phyloP scores from a whole-genome alignment of 2,329 filamentous ascomycete species.

The Sporothrix protearum region DNA sequence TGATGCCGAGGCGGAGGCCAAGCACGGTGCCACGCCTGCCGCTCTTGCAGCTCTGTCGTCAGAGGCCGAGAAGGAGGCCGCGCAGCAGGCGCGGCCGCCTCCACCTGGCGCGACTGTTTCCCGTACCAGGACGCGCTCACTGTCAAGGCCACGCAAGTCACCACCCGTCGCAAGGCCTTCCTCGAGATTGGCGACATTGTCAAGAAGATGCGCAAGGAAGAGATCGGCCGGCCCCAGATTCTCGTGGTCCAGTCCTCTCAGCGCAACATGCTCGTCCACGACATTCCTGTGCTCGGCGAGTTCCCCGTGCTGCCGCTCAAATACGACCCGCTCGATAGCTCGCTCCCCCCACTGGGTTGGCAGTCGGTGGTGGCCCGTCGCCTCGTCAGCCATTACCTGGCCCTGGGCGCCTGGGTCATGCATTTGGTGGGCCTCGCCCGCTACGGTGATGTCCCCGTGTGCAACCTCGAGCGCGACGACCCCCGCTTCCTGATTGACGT shows the following conservation, averaged over 20 bases:
- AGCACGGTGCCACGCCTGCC: neutral
- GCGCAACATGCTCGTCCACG: slow-evolving; percentile 73
- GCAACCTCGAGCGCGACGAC: slow-evolving; percentile 92
- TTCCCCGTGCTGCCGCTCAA: slow-evolving; percentile 78
- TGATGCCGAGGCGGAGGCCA: slow-evolving; percentile 51
- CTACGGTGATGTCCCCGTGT: slow-evolving; percentile 91
- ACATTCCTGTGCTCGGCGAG: slow-evolving; percentile 77
- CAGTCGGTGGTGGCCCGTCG: slow-evolving; percentile 83
- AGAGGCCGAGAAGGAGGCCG: slow-evolving; percentile 23
- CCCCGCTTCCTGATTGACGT: slow-evolving; percentile 94
- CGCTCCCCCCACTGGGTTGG: slow-evolving; percentile 89
- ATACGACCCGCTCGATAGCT: slow-evolving; percentile 78
- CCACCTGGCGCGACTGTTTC: slow-evolving; percentile 76
- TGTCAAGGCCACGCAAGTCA: slow-evolving; percentile 84
- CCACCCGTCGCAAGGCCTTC: slow-evolving; percentile 81
- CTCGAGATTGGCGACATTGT: slow-evolving; percentile 83
- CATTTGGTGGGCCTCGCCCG: slow-evolving; percentile 83
- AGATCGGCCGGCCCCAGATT: slow-evolving; percentile 69
- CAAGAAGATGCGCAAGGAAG: slow-evolving; percentile 86
- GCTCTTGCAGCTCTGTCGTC: slow-evolving; percentile 13
- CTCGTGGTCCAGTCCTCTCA: slow-evolving; percentile 90
- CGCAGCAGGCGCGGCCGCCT: slow-evolving; percentile 57
- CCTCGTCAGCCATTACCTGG: slow-evolving; percentile 83
- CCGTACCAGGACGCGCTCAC: slow-evolving; percentile 80
- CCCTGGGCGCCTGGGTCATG: slow-evolving; percentile 85